Conservation (phyloP, 805 yeast genomes). For the Saturnispora kantuleensis region DNA sequence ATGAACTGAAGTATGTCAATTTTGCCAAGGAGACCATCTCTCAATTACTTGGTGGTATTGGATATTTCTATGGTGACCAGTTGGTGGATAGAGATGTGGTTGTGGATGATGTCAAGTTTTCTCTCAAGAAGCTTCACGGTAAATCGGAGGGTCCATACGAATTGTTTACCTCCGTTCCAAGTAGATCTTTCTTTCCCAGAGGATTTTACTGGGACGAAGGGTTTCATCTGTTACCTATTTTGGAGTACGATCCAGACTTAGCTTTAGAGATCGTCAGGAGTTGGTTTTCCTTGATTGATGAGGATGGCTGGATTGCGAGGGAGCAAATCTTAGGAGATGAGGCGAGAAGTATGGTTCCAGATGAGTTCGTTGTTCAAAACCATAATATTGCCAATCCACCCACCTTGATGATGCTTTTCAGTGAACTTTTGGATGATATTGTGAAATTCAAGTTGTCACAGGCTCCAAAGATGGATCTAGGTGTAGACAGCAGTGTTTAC, state of each 20-base stretch:
- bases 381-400: slow-evolving; percentile 95
- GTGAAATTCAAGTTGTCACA: slow-evolving; percentile 1
- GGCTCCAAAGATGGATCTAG: slow-evolving; percentile 22
- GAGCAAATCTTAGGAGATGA: slow-evolving; percentile 92
- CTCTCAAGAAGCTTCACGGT: slow-evolving; percentile 39
- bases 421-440: slow-evolving; percentile 37
- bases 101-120: slow-evolving; percentile 62
- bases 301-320: slow-evolving; percentile 93
- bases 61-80: slow-evolving; percentile 78
- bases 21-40: slow-evolving; percentile 78
- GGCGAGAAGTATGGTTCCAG: slow-evolving; percentile 80
- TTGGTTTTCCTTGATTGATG: slow-evolving; percentile 82
- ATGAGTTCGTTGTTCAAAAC: slow-evolving; percentile 72
- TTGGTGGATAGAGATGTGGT: slow-evolving; percentile 65
- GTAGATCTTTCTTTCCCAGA: slow-evolving; percentile 89
- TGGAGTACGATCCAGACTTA: slow-evolving; percentile 75
- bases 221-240: slow-evolving; percentile 74
- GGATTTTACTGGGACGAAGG: slow-evolving; percentile 99
- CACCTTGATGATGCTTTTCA: slow-evolving; percentile 69
- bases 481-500: slow-evolving; percentile 12
- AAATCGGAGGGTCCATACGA: slow-evolving; percentile 66
- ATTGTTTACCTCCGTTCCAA: slow-evolving; percentile 77
- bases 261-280: slow-evolving; percentile 71
- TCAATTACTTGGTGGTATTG: slow-evolving; percentile 81
- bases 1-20: slow-evolving; percentile 28